phyloP scores from a whole-genome alignment of 345 rosid species.

The thale cress (Arabidopsis thaliana) region DNA sequence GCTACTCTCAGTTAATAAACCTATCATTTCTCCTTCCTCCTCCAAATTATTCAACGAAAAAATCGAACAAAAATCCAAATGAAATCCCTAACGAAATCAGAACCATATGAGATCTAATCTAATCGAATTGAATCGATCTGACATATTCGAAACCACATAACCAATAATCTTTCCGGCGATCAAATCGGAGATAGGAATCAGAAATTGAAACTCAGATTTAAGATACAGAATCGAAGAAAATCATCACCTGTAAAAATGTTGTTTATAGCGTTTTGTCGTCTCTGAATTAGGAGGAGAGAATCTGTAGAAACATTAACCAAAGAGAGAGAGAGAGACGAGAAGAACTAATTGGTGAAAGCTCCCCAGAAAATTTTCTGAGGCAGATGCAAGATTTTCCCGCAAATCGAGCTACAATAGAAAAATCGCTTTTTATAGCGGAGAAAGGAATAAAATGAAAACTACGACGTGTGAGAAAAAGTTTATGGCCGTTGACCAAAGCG shows the following conservation, averaged over 20 bases:
- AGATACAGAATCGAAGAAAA: conserved; percentile 16
- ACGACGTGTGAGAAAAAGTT: conserved; percentile 32
- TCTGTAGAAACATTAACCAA: conserved; percentile 14
- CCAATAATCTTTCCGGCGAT: not conserved
- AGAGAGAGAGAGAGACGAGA: conserved; percentile 4
- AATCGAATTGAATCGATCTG: conserved; percentile 24
- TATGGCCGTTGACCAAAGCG: conserved; percentile 39
- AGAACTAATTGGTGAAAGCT: not conserved
- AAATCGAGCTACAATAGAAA: conserved; percentile 33
- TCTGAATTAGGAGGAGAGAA: conserved; percentile 30
- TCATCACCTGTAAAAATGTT: conserved; percentile 31
- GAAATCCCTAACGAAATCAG: conserved; percentile 21
- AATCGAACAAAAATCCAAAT: conserved; percentile 19
- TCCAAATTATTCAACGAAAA: conserved; percentile 17
- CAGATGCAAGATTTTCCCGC: conserved; percentile 42
- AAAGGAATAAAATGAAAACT: not conserved
- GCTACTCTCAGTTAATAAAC: conserved; percentile 27
- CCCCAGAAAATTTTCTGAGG: conserved; percentile 38
- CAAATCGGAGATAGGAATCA: conserved; percentile 18
- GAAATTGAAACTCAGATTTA: not conserved
- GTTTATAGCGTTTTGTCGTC: not conserved
- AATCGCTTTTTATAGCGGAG: conserved; percentile 39
- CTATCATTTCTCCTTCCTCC: conserved; percentile 17
- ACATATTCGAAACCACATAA: not conserved
- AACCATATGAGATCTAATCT: conserved; percentile 2